phyloP scores from a whole-genome alignment of 1,139 yeast species.

The Magnusiomyces clavatus region DNA sequence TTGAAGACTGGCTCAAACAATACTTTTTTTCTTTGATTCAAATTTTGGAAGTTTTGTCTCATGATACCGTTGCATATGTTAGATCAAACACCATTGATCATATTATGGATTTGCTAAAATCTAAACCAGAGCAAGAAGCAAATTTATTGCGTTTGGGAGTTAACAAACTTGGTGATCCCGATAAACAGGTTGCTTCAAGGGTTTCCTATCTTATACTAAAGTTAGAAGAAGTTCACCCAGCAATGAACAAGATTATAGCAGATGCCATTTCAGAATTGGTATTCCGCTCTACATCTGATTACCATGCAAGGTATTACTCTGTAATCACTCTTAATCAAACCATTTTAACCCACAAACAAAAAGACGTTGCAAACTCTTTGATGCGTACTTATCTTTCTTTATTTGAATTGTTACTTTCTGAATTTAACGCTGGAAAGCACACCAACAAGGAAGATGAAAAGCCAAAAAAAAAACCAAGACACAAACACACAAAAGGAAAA shows the following conservation, averaged over 20 bases:
- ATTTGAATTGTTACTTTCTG: constrained; percentile 74
- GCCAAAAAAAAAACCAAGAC: constrained; percentile 37
- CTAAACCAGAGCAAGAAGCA: constrained; percentile 95
- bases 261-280: constrained; percentile 76
- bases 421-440: constrained; percentile 48
- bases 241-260: constrained; percentile 78
- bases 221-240: constrained; percentile 88
- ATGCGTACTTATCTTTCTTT: constrained; percentile 79
- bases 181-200: constrained; percentile 83
- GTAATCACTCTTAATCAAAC: constrained; percentile 88
- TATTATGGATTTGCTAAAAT: constrained; percentile 68
- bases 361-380: constrained; percentile 68
- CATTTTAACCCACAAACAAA: constrained; percentile 70
- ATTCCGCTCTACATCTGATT: constrained; percentile 68
- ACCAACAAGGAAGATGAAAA: constrained; percentile 26
- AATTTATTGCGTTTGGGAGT: constrained; percentile 83
- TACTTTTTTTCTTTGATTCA: constrained; percentile 63
- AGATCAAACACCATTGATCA: constrained; percentile 70
- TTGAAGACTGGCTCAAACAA: constrained; percentile 81
- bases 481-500: constrained; percentile 35
- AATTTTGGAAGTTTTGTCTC: constrained; percentile 63
- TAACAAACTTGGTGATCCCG: constrained; percentile 88
- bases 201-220: constrained; percentile 76
- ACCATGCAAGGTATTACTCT: constrained; percentile 84
- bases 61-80: constrained; percentile 89